Base-by-base conservation (phyloP, 345 rosid genomes). In the Lepidium didymum region DNA sequence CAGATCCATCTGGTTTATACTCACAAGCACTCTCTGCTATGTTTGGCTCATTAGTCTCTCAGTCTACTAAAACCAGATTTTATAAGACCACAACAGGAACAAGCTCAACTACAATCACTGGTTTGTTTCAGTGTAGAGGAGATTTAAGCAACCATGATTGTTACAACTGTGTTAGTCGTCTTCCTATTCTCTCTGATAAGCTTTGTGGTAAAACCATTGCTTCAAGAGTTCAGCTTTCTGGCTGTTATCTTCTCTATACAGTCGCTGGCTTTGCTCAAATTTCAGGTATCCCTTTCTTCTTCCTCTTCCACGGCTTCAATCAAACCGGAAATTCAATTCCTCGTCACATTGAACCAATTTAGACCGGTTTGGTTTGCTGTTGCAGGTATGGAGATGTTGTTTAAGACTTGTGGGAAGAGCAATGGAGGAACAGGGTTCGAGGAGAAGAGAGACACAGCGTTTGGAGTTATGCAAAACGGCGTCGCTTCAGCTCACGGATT, bases 121-220 rank as follows among this genome's bases (percentile, higher is more conserved):
- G 99, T 12, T 86, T 93, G 6, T 94, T 91, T 53, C 99, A 93
- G 76, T 93, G 99, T 29, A 79, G 97, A 68, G 99, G 97, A 27
- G 99, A 93, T 73, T 87, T 93, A 10, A 77, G 78, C 35, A 76
- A 75, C 81, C 72, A 77, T 13, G 97, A 86, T 63, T 94, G 99
- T 77, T 89, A 91, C 87, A 84, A 75, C 81, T 94, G 99, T 72
- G 99, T 87, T 13, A 94, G 95, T 82, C 78, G 81, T 52, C 85
- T 94, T 18, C 99, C 99, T 5, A 80, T 80, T 21, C 80, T 94
- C 13, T 72, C 88, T 0, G 89, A 87, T 74, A 86, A 84, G 68
- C 86, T 88, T 23, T 94, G 99, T 56, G 89, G 93, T 33, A 83
- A 79, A 64, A 79, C 95, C 8, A 72, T 89, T 19, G 96, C 99